Evolutionary conservation across 2,329 filamentous ascomycete species (phyloP), one percentile per base, ranked within the genome.

Genomic region (Paracorniculantispora psalliotae): DNA sequence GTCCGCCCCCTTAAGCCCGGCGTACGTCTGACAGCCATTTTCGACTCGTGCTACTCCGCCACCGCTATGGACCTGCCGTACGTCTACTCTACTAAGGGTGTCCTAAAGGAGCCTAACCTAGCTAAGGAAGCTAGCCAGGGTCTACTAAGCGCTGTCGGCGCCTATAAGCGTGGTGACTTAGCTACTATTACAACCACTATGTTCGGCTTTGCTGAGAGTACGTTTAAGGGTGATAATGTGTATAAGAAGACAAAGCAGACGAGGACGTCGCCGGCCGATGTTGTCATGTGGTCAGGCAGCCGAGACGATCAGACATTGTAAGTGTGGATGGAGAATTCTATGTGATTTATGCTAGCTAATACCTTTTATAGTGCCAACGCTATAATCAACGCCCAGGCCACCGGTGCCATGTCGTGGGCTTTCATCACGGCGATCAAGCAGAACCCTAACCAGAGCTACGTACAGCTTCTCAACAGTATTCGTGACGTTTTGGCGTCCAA

Each of bases 341-440:
- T 12, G 8, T 2, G 3, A n/a, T 17, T 4, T 10, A 53, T 57
- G 53, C 67, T 71, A 75, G 88, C 39, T 51, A 55, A 72, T 65
- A 51, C 17, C n/a, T 19, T 50, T 53, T 58, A 58, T 66, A 96
- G 92, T 61, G 90, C 91, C 75, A 94, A 99, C 73, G 92, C 94
- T 13, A 90, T 86, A 28, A 97, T 97, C 65, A 85, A 82, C 46
- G 86, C 91, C 59, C 83, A 97, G 76, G 93, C 94, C 35, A 99
- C 94, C 0, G 94, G 94, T 58, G 94, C 94, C 73, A 97, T 99
- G 94, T 96, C 92, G 4, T 97, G 90, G 86, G 94, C 94, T 2
- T 99, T 99, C 73, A 94, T 99, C 73, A 86, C 83, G 1, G 88
- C 92, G 21, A 82, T 97, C 69, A 92, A 90, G 80, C 91, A 92